phyloP scores from a whole-genome alignment of 208 protist genomes.

The Leishmania mexicana region DNA sequence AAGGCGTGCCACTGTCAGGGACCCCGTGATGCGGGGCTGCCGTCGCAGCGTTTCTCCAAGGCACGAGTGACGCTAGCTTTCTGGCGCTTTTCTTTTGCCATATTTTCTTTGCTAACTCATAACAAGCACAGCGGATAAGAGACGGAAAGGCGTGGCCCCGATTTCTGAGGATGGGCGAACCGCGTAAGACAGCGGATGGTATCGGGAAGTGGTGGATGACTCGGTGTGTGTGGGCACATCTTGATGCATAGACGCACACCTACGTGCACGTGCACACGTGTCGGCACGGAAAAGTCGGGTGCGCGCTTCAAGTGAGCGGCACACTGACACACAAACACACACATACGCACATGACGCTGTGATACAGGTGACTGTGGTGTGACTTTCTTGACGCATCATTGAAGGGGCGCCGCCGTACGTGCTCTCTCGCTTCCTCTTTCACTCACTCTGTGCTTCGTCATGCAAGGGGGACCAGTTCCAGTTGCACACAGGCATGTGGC shows the following conservation, averaged over 20 bases:
- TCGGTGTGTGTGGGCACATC: neutral
- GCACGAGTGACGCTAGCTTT: neutral
- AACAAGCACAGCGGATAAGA: conserved; percentile 1
- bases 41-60: neutral
- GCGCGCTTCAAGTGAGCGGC: neutral
- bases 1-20: conserved; percentile 9
- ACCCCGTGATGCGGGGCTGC: neutral
- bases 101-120: neutral
- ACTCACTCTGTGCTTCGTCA: neutral
- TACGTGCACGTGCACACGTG: neutral
- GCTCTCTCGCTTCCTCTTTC: neutral
- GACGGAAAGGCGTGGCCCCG: neutral
- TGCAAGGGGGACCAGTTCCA: neutral
- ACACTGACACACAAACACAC: neutral
- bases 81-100: neutral
- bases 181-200: neutral
- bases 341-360: neutral
- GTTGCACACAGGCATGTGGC: neutral
- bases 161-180: neutral
- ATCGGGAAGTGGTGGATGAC: neutral
- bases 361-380: neutral
- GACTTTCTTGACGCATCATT: neutral
- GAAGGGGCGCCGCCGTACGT: neutral
- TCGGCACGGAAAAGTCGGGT: neutral
- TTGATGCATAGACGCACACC: neutral